Conservation (phyloP, 2,329 filamentous ascomycete species). For the Apiospora pterosperma region DNA sequence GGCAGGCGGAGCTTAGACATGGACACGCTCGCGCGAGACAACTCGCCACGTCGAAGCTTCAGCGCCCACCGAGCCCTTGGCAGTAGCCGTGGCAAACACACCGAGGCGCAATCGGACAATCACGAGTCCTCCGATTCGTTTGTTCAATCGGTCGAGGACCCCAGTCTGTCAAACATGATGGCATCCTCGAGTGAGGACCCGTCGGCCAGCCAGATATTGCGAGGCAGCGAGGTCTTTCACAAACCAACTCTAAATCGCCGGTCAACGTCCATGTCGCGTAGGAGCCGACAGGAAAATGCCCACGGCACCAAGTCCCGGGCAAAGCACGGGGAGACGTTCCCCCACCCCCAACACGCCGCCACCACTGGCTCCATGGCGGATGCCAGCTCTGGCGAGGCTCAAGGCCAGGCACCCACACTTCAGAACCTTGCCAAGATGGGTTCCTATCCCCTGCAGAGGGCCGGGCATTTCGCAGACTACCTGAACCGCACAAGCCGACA, state of each 20-base stretch:
- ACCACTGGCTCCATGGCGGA: slow-evolving; percentile 37
- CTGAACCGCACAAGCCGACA: slow-evolving; percentile 74
- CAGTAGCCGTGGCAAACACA: slow-evolving; percentile 42
- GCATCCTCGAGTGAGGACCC: slow-evolving; percentile 71
- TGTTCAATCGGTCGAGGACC: slow-evolving; percentile 69
- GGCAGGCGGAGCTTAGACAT: slow-evolving; percentile 51
- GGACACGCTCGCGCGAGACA: slow-evolving; percentile 38
- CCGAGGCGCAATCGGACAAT: slow-evolving; percentile 43
- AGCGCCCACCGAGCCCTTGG: slow-evolving; percentile 56
- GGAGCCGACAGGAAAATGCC: neutral
- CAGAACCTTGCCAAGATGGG: slow-evolving; percentile 59
- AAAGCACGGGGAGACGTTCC: neutral
- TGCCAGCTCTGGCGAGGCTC: slow-evolving; percentile 20
- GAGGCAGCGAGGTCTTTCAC: slow-evolving; percentile 83
- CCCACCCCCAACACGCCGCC: slow-evolving; percentile 11
- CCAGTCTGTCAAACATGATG: slow-evolving; percentile 67
- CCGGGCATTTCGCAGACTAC: slow-evolving; percentile 78
- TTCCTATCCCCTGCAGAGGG: slow-evolving; percentile 77
- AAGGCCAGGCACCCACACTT: slow-evolving; percentile 38
- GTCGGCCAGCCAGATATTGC: slow-evolving; percentile 87
- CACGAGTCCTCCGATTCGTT: slow-evolving; percentile 72
- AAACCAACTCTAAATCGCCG: slow-evolving; percentile 63
- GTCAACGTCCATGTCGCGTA: slow-evolving; percentile 36
- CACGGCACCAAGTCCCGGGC: neutral
- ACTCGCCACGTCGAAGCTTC: slow-evolving; percentile 55